Conservation (phyloP, 345 rosid species). For the Boechera stricta region DNA sequence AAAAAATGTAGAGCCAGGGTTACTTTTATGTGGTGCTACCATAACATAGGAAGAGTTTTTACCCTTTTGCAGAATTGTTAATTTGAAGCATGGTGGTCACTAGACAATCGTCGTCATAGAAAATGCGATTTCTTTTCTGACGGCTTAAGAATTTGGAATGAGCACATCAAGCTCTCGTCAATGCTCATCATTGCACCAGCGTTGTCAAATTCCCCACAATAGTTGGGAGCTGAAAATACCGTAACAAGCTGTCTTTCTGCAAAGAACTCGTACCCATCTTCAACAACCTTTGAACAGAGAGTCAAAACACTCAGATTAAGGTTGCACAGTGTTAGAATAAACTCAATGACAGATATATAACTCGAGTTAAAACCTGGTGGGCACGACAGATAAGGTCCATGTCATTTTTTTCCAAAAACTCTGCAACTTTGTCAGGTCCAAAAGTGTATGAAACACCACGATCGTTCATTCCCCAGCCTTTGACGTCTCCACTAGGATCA, state of each 20-base stretch:
- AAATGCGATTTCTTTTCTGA: slow-evolving; percentile 59
- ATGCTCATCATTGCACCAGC: slow-evolving; percentile 98
- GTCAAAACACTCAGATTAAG: slow-evolving; percentile 15
- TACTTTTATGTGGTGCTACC: not conserved
- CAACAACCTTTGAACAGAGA: slow-evolving; percentile 65
- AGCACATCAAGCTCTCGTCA: slow-evolving; percentile 91
- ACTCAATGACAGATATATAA: not conserved
- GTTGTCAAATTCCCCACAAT: slow-evolving; percentile 93
- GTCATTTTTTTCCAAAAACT: slow-evolving; percentile 72
- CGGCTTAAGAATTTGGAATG: slow-evolving; percentile 91
- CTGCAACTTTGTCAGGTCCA: slow-evolving; percentile 79
- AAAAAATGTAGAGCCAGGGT: not conserved
- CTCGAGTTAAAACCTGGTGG: slow-evolving; percentile 62
- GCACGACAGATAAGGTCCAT: slow-evolving; percentile 97
- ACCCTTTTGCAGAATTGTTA: slow-evolving; percentile 34
- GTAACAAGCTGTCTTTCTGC: slow-evolving; percentile 89
- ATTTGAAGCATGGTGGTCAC: slow-evolving; percentile 19
- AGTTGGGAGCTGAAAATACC: slow-evolving; percentile 91
- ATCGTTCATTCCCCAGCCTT: slow-evolving; percentile 94
- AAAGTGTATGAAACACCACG: slow-evolving; percentile 90
- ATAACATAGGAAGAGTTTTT: slow-evolving; percentile 5
- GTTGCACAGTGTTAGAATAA: not conserved
- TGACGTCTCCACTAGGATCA: slow-evolving; percentile 79
- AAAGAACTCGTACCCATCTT: slow-evolving; percentile 93
- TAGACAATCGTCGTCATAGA: slow-evolving; percentile 42